Conservation (phyloP, 2,329 filamentous ascomycete genomes). For the Fusarium temperatum region DNA sequence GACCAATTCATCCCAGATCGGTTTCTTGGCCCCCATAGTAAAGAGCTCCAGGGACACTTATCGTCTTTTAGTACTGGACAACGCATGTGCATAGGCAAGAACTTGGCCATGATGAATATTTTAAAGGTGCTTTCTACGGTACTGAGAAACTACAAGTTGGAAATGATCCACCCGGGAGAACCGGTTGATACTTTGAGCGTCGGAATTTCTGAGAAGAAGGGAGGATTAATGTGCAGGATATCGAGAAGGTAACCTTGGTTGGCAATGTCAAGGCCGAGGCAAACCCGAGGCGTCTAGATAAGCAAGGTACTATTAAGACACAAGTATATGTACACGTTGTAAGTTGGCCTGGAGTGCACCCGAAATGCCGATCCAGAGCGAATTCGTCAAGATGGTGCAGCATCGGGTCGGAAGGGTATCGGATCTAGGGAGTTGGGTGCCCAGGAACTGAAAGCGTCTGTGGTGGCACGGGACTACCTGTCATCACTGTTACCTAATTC, state of each 20-base stretch:
- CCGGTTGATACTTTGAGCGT: neutral
- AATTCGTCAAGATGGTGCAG: neutral
- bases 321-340: fast-evolving
- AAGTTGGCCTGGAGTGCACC: fast-evolving
- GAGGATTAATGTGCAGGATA: neutral
- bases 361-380: fast-evolving
- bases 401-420: neutral
- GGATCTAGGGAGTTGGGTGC: neutral
- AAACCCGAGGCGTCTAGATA: neutral
- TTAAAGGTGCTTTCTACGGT: neutral
- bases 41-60: neutral
- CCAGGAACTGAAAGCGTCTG: neutral
- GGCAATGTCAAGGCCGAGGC: neutral
- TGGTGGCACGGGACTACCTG: no score
- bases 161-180: neutral
- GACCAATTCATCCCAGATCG: neutral
- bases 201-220: neutral
- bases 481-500: neutral
- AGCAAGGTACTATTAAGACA: neutral
- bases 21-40: neutral
- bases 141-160: neutral
- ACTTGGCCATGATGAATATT: neutral
- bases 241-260: neutral
- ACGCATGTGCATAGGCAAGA: neutral
- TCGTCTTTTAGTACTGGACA: neutral